These are phyloP conservation scores for Falciphora oryzae DNA, from an alignment of 2,329 filamentous ascomycete genomes.

Conservation along the genomic window DNA sequence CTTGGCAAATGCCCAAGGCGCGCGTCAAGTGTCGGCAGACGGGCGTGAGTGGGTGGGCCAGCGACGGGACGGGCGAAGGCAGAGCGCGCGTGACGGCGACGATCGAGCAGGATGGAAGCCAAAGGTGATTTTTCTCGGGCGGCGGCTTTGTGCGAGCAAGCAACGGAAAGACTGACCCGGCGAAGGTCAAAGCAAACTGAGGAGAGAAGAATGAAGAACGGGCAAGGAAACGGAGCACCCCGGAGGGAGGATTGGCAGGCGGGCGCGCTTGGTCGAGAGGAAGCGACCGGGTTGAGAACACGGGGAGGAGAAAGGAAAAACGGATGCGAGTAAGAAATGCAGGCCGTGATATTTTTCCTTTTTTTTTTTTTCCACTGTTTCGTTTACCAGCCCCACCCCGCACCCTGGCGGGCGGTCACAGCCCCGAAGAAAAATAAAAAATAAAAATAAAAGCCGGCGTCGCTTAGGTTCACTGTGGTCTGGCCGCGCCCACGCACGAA, in stretches of 20 bases:
- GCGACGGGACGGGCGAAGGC: not conserved
- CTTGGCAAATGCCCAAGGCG: not conserved
- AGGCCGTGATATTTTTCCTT: slow-evolving; percentile 7
- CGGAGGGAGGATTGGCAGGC: slow-evolving; percentile 12
- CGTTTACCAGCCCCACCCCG: slow-evolving; percentile 8
- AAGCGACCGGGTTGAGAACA: slow-evolving; percentile 5
- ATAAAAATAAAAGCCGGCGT: not conserved
- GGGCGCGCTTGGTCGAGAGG: slow-evolving; percentile 7
- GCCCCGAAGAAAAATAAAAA: not conserved
- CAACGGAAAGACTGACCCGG: slow-evolving; percentile 2
- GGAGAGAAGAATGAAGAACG: slow-evolving; percentile 10
- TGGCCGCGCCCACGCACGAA: not conserved
- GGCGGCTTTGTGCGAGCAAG: slow-evolving; percentile 5
- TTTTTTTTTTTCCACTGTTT: slow-evolving; percentile 3
- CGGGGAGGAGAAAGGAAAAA: slow-evolving; percentile 20
- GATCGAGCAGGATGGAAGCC: not conserved
- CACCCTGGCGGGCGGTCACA: slow-evolving; percentile 3
- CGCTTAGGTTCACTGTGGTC: not conserved
- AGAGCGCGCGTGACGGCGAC: not conserved
- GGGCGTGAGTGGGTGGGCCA: slow-evolving; percentile 3
- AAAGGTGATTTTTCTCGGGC: not conserved
- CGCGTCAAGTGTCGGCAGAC: not conserved
- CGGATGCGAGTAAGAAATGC: slow-evolving; percentile 15
- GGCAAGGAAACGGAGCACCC: slow-evolving; percentile 10
- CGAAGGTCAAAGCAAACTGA: slow-evolving; percentile 9